Percentiles rank a stretch among this genome's conserved stretches.
These are phyloP conservation scores for Paecilomyces fulvus DNA, from an alignment of 2,329 filamentous ascomycete genomes.

Conservation along the genomic window DNA sequence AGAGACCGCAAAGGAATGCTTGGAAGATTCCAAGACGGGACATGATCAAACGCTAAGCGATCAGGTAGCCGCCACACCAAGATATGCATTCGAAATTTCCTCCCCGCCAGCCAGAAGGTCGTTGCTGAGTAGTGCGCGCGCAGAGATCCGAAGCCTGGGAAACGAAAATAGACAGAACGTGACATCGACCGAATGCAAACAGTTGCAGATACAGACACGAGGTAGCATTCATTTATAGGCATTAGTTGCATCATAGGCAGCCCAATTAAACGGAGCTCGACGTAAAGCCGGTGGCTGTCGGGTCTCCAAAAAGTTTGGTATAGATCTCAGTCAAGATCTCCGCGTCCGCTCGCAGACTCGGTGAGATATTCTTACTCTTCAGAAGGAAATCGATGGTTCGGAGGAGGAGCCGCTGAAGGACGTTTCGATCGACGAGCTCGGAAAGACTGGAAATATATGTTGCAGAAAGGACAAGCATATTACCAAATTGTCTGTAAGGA, in stretches of 20 bases:
- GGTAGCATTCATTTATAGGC: constrained; percentile 1
- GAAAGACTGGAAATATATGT: constrained; percentile 62
- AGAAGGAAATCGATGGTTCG: constrained; percentile 71
- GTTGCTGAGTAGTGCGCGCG: neutral
- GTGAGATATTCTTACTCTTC: constrained; percentile 62
- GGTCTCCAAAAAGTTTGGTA: constrained; percentile 34
- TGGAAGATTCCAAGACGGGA: neutral
- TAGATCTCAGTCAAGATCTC: constrained; percentile 57
- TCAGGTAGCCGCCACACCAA: neutral
- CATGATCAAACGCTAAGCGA: neutral
- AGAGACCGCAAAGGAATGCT: neutral
- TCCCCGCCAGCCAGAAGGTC: neutral
- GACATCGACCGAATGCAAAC: neutral
- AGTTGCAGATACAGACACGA: constrained; percentile 1
- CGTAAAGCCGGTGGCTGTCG: constrained; percentile 3
- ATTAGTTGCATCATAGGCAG: neutral
- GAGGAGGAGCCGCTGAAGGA: constrained; percentile 54
- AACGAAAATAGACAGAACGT: neutral
- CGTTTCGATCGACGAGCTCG: constrained; percentile 47
- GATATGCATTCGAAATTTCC: neutral
- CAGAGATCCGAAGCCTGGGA: neutral
- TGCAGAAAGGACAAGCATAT: constrained; percentile 81
- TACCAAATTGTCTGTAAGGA: constrained; percentile 78
- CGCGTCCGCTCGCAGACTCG: constrained; percentile 65
- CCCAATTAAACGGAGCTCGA: neutral